Base-by-base conservation (phyloP, 768 basidiomycete species). In the Leccinum uliginosum region DNA sequence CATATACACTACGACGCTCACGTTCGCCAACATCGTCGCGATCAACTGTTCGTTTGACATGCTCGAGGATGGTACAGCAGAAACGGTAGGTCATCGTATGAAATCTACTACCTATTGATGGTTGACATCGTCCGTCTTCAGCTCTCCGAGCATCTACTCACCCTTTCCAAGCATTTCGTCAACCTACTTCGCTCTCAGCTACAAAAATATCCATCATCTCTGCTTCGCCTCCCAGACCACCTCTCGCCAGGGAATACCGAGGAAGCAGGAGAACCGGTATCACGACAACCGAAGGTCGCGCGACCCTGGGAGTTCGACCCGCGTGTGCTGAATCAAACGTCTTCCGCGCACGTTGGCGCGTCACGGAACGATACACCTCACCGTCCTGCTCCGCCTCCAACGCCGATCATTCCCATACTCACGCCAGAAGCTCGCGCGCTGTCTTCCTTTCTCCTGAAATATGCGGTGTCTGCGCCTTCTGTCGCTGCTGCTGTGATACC, bases 1-100 rank as follows among this genome's bases (percentile, higher is more conserved):
- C 50, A 91, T 98, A 51, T 98, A 93, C 74, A 97, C 93, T 3
- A 98, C 96, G 0, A 83, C 91, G 1, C 79, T 92, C 57, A 85
- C 86, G 58, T 83, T 84, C 62, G 80, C 86, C 12, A 93, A 85
- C 65, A 79, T 95, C 43, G 74, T 93, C 48, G 85, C 90, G 1
- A 80, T 86, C 12, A 82, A 85, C 47, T 87, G 85, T 59, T 86
- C 90, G 0, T 88, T 94, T 67, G 91, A 94, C 65, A 70, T 93
- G 70, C 77, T 97, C 4, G 77, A 81, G 57, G 78, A 87, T 29
- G 86, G 86, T 4, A 83, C 82, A 15, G 81, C 89, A 0, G 75
- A 84, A 62, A 64, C 76, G 62, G 89, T 75, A 51, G 8, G 53
- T 56, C 17, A 12, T 23, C 48, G 14, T 19, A 11, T 60, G 27